Evolutionary conservation across 305 asterid species (phyloP).

Genomic region (Fraxinus dipetala): DNA sequence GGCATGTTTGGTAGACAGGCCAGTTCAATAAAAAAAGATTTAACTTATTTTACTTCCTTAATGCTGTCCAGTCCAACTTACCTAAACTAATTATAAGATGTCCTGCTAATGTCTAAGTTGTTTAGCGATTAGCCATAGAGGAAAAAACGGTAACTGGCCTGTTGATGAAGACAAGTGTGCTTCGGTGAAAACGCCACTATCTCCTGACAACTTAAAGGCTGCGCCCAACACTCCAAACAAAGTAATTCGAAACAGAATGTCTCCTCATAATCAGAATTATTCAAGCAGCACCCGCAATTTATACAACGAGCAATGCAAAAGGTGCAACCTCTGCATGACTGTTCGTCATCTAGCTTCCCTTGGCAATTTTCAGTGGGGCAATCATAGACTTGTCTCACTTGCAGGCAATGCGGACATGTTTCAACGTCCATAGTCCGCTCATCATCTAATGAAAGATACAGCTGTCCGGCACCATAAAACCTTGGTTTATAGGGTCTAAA

Average conservation of each 20-base stretch:
- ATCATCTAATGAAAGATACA: conserved; percentile 56
- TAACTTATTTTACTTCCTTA: background rate
- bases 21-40: background rate
- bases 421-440: conserved; percentile 66
- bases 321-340: conserved; percentile 63
- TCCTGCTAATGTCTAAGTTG: background rate
- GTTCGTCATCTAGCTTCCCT: conserved; percentile 29
- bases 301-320: conserved; percentile 63
- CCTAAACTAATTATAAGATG: background rate
- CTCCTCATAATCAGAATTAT: conserved; percentile 50
- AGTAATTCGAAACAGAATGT: conserved; percentile 42
- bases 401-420: conserved; percentile 63
- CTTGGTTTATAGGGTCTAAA: conserved; percentile 34
- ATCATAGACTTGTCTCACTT: conserved; percentile 56
- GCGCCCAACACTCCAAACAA: conserved; percentile 49
- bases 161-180: conserved; percentile 31
- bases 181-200: conserved; percentile 24
- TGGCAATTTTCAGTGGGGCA: conserved; percentile 66
- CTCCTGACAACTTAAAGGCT: conserved; percentile 33
- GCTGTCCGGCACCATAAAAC: conserved; percentile 34
- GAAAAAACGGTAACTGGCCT: conserved; percentile 38
- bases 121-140: conserved; percentile 37
- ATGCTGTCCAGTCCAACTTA: background rate
- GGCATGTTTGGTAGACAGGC: background rate
- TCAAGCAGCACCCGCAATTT: conserved; percentile 69